A percentile compares a stretch with the other conserved stretches of the same genome.
These are phyloP conservation scores for Sclerotinia nivalis DNA, from an alignment of 2,329 filamentous ascomycete species.

Conservation along the genomic window DNA sequence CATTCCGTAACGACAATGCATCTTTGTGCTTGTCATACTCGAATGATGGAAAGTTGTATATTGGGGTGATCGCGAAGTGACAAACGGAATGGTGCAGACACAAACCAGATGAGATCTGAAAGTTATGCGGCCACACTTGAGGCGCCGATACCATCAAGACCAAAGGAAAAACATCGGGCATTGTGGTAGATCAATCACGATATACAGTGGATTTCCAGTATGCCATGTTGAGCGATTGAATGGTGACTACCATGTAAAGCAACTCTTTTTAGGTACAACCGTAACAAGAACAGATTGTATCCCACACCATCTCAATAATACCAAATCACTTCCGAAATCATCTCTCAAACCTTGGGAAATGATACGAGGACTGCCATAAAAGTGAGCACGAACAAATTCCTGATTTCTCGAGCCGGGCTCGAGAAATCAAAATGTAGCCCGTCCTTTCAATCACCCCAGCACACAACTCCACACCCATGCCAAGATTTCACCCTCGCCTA, in stretches of 20 bases:
- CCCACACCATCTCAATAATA: not conserved
- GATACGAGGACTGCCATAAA: not conserved
- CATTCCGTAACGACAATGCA: not conserved
- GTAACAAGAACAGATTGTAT: too few relatives aligned
- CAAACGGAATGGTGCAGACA: too few relatives aligned
- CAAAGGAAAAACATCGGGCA: not conserved
- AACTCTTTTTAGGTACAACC: too few relatives aligned
- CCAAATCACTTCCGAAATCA: not conserved
- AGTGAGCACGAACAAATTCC: too few relatives aligned
- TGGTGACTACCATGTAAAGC: too few relatives aligned
- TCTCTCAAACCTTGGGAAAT: not conserved
- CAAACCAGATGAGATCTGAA: not conserved
- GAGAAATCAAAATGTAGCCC: too few relatives aligned
- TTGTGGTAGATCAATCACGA: not conserved
- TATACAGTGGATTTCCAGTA: too few relatives aligned
- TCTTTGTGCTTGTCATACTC: not conserved
- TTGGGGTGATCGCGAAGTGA: too few relatives aligned
- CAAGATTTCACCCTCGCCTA: constrained; percentile 17
- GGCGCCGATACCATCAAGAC: not conserved
- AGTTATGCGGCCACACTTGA: not conserved
- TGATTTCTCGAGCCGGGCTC: too few relatives aligned
- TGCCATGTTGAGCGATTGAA: not conserved
- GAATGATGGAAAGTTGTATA: not conserved
- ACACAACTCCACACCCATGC: not conserved
- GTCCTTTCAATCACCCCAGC: not conserved